phyloP scores from a whole-genome alignment of 1,284 basidiomycete species.

The Apiotrichum porosum region DNA sequence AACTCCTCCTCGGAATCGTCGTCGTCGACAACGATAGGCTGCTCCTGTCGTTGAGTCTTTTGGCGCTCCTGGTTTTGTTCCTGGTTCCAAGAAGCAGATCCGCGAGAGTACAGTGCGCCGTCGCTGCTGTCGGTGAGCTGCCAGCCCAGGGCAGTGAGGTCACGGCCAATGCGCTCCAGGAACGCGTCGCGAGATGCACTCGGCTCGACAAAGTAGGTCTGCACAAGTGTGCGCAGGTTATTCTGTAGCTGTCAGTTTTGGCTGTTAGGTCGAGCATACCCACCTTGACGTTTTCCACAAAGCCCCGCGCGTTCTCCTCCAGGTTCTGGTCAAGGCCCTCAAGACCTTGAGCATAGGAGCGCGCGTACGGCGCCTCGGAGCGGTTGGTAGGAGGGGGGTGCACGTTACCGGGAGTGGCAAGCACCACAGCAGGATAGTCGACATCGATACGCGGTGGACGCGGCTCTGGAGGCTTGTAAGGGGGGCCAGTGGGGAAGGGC shows the following conservation, averaged over 20 bases:
- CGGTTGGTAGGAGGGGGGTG: slow-evolving; percentile 3
- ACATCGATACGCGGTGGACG: slow-evolving; percentile 1
- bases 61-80: too few species aligned
- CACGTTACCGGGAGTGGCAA: slow-evolving; percentile 2
- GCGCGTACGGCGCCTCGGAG: slow-evolving; percentile 7
- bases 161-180: slow-evolving; percentile 38
- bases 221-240: slow-evolving; percentile 33
- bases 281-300: slow-evolving; percentile 43
- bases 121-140: slow-evolving; percentile 36
- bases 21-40: too few species aligned
- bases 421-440: slow-evolving; percentile 1
- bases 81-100: too few species aligned
- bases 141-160: slow-evolving; percentile 34
- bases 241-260: slow-evolving; percentile 18
- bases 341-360: slow-evolving; percentile 29
- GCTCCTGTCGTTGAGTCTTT: too few species aligned
- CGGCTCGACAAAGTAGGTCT: slow-evolving; percentile 29
- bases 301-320: slow-evolving; percentile 34
- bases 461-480: slow-evolving; percentile 8
- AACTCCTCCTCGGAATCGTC: too few species aligned
- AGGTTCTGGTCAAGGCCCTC: slow-evolving; percentile 30
- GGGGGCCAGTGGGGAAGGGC: slow-evolving; percentile 10
- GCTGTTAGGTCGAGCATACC: slow-evolving; percentile 45
- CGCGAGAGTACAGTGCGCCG: slow-evolving; percentile 19
- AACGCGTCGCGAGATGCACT: slow-evolving; percentile 34